phyloP scores from a whole-genome alignment of 2,329 filamentous ascomycete genomes.

The Verticillium tricorpus region DNA sequence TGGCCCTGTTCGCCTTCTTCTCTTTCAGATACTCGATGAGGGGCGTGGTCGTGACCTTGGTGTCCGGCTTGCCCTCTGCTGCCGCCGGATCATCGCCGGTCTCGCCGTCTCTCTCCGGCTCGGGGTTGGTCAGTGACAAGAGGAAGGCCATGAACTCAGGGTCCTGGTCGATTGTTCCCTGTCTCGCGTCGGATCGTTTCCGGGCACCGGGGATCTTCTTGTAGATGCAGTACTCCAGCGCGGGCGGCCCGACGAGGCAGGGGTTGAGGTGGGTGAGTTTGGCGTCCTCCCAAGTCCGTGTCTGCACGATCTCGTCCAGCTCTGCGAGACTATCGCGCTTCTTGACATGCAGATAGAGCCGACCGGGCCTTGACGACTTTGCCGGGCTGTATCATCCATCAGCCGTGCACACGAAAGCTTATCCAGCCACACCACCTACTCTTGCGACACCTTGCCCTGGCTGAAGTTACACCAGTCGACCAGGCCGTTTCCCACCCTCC shows the following conservation, averaged over 20 bases:
- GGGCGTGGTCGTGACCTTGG: slow-evolving; percentile 75
- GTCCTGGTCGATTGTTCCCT: slow-evolving; percentile 95
- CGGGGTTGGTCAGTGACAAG: slow-evolving; percentile 74
- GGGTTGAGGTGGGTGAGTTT: slow-evolving; percentile 69
- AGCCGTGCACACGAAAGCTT: slow-evolving; percentile 3
- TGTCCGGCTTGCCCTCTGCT: slow-evolving; percentile 45
- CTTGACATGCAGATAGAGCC: slow-evolving; percentile 79
- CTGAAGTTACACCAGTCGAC: slow-evolving; percentile 76
- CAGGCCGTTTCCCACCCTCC: slow-evolving; percentile 75
- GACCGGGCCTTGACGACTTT: slow-evolving; percentile 75
- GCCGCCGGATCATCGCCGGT: slow-evolving; percentile 39
- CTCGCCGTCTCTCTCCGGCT: slow-evolving; percentile 43
- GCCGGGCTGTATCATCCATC: slow-evolving; percentile 53
- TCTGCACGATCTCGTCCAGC: slow-evolving; percentile 67
- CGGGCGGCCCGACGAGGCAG: slow-evolving; percentile 72
- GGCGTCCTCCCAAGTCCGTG: slow-evolving; percentile 72
- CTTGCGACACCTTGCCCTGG: slow-evolving; percentile 69
- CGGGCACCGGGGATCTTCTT: slow-evolving; percentile 75
- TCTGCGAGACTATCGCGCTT: slow-evolving; percentile 62
- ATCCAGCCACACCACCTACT: slow-evolving; percentile 51
- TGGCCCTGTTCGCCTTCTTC: slow-evolving; percentile 75
- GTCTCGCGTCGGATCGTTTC: slow-evolving; percentile 72
- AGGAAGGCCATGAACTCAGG: slow-evolving; percentile 93
- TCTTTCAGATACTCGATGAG: slow-evolving; percentile 86
- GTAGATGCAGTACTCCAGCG: slow-evolving; percentile 77